Evolutionary conservation across 2,329 filamentous ascomycete genomes (phyloP).

Genomic region (Triangularia verruculosa): DNA sequence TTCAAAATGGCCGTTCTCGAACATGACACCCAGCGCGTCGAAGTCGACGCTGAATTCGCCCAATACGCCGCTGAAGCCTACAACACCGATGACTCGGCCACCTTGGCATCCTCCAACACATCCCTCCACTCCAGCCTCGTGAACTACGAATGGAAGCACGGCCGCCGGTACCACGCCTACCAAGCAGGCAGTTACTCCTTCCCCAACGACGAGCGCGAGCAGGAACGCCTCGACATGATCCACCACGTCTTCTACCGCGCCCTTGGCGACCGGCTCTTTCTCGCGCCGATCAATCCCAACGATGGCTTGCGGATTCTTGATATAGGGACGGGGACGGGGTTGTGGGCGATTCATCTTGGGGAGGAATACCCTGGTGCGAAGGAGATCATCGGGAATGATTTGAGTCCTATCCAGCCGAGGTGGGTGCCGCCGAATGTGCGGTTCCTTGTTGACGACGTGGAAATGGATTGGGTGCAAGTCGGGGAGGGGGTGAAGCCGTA

Average conservation of each 20-base stretch:
- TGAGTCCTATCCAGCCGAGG: slow-evolving; percentile 52
- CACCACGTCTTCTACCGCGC: slow-evolving; percentile 31
- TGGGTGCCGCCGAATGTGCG: slow-evolving; percentile 55
- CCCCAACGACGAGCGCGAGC: slow-evolving; percentile 40
- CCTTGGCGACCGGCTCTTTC: slow-evolving; percentile 23
- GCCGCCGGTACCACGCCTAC: slow-evolving; percentile 36
- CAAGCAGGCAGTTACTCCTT: slow-evolving; percentile 34
- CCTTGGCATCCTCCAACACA: slow-evolving; percentile 10
- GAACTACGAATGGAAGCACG: slow-evolving; percentile 27
- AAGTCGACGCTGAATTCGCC: not conserved
- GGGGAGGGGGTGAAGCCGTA: slow-evolving; percentile 38
- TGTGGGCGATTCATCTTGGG: slow-evolving; percentile 50
- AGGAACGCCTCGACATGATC: slow-evolving; percentile 34
- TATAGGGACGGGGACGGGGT: slow-evolving; percentile 51
- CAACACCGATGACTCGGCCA: not conserved
- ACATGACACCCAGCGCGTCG: not conserved
- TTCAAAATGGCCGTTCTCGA: not conserved
- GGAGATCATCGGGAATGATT: slow-evolving; percentile 41
- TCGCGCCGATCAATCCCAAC: slow-evolving; percentile 17
- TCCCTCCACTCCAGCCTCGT: slow-evolving; percentile 15
- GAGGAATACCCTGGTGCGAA: slow-evolving; percentile 44
- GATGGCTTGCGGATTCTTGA: slow-evolving; percentile 44
- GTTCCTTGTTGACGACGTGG: slow-evolving; percentile 58
- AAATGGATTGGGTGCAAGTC: slow-evolving; percentile 52
- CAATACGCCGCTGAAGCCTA: not conserved